Conservation (phyloP, 2,329 filamentous ascomycete genomes). For the Colletotrichum filicis region DNA sequence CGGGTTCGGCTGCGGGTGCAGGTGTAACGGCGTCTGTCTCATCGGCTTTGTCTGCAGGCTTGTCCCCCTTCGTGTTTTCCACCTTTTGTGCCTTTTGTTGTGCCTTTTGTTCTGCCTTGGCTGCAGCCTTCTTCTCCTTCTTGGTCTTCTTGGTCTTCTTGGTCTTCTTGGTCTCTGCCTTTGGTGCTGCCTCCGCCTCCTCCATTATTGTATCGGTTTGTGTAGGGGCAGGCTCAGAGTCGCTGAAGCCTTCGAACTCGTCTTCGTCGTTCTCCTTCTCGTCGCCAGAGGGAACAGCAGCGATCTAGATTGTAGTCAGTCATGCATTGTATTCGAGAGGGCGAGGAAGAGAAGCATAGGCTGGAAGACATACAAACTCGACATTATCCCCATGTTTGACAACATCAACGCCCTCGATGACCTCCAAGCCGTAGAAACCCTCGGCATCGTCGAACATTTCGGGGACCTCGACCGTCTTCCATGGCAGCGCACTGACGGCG, state of each 20-base stretch:
- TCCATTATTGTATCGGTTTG: conserved; percentile 41
- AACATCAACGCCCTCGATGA: conserved; percentile 92
- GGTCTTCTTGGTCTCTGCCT: conserved; percentile 40
- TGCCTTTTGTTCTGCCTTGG: conserved; percentile 45
- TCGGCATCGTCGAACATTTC: conserved; percentile 89
- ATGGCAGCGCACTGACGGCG: conserved; percentile 61
- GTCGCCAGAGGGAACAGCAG: conserved; percentile 15
- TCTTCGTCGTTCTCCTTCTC: conserved; percentile 53
- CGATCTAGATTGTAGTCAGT: not conserved
- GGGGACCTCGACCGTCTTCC: conserved; percentile 73
- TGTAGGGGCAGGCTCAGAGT: conserved; percentile 50
- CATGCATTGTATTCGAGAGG: not conserved
- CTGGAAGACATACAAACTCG: conserved; percentile 59
- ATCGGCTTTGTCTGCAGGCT: not conserved
- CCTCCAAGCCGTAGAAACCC: conserved; percentile 91
- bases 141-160: conserved; percentile 42
- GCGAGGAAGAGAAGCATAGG: not conserved
- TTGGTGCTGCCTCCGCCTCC: conserved; percentile 41
- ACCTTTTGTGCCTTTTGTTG: not conserved
- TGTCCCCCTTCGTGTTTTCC: conserved; percentile 37
- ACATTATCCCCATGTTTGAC: conserved; percentile 71
- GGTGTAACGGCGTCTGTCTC: not conserved
- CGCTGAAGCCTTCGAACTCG: conserved; percentile 75
- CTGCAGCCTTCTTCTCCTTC: conserved; percentile 40
- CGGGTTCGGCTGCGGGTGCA: conserved; percentile 29